phyloP scores from a whole-genome alignment of 192 early-diverging fungal genomes.

The Coemansia sp. region DNA sequence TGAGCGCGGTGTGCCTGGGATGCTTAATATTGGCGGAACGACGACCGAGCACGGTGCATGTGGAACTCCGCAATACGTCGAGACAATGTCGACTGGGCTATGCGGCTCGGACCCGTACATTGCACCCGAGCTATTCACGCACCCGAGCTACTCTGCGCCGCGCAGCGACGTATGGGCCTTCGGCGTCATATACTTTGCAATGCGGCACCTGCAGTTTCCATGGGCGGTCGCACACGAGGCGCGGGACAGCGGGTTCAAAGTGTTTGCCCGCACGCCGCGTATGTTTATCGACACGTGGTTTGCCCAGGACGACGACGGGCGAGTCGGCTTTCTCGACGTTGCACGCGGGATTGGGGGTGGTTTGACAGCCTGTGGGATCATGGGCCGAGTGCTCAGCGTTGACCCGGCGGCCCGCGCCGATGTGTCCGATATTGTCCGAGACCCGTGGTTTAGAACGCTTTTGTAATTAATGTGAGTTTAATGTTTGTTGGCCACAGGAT shows the following conservation, averaged over 20 bases:
- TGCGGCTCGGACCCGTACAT: constrained; percentile 95
- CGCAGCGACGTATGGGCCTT: constrained; percentile 84
- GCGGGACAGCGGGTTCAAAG: constrained; percentile 25
- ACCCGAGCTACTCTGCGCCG: constrained; percentile 65
- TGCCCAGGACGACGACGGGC: not conserved
- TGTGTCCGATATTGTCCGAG: constrained; percentile 15
- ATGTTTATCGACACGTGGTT: constrained; percentile 38
- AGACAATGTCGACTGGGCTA: constrained; percentile 57
- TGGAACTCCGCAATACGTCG: constrained; percentile 16
- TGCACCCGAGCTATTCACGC: constrained; percentile 77
- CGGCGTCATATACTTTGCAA: constrained; percentile 80
- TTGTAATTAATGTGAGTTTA: no score
- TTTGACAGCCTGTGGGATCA: constrained; percentile 3
- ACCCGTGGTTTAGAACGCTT: constrained; percentile 32
- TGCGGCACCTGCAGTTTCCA: constrained; percentile 64
- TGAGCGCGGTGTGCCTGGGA: no score
- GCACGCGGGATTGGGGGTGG: no score
- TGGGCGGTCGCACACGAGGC: constrained; percentile 56
- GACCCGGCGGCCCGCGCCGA: constrained; percentile 26
- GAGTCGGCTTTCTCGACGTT: no score
- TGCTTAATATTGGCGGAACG: no score
- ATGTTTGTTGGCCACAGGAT: no score
- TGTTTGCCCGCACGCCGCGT: constrained; percentile 8
- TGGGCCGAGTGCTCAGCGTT: constrained; percentile 21
- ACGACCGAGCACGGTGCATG: no score